These are phyloP conservation scores for Uronychia binucleata DNA, from an alignment of 73 alveolate genomes.

Conservation along the genomic window DNA sequence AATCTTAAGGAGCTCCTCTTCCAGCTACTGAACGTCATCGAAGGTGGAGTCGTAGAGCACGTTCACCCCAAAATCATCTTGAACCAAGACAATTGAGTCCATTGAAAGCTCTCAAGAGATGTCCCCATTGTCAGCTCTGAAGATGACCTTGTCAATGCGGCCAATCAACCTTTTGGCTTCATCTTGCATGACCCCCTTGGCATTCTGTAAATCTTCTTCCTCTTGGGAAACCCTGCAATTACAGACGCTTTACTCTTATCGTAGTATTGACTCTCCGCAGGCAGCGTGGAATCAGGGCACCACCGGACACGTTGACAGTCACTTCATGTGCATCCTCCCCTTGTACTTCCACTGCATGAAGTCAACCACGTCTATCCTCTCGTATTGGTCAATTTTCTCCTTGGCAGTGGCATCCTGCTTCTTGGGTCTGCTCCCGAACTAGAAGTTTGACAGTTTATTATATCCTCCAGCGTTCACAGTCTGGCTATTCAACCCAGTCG, in stretches of 20 bases:
- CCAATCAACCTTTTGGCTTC: constrained; percentile 48
- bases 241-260: constrained; percentile 5
- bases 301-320: constrained; percentile 35
- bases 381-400: constrained; percentile 3
- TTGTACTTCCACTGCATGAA: constrained; percentile 40
- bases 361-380: constrained; percentile 27
- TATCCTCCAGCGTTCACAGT: no score
- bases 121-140: not conserved
- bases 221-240: not conserved
- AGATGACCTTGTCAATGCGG: constrained; percentile 24
- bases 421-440: not conserved
- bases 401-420: not conserved
- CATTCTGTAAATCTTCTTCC: constrained; percentile 24
- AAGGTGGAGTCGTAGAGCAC: constrained; percentile 76
- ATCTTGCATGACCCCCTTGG: constrained; percentile 27
- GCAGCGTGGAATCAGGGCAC: constrained; percentile 42
- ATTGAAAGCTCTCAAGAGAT: not conserved
- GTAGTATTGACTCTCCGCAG: constrained; percentile 42
- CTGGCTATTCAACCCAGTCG: no score
- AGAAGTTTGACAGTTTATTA: no score
- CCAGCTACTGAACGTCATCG: constrained; percentile 76
- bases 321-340: constrained; percentile 39
- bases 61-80: constrained; percentile 79
- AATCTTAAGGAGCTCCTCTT: constrained; percentile 81
- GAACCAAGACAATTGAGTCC: constrained; percentile 45